Evolutionary conservation across 2,329 filamentous ascomycete genomes (phyloP), one percentile per base, ranked within the genome.

Genomic region (Onygena corvina): DNA sequence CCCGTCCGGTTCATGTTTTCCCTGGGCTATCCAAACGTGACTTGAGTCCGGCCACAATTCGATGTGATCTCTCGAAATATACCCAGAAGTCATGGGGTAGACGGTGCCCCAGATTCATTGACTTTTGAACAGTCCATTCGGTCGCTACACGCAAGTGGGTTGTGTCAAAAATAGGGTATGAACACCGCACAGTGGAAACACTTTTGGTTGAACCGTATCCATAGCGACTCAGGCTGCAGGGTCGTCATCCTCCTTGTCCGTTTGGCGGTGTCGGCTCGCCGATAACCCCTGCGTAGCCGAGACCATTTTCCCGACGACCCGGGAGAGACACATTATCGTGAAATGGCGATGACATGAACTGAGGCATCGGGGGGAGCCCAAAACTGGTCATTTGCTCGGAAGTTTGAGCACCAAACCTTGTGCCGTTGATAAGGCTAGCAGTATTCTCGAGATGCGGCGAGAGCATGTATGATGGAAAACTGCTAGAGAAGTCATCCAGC

Each of bases 181-280:
- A 12, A 23, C 12, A 11, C 8, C 25, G 38, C 38, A 20, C 4
- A 27, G 38, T 8, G 8, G 38, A 27, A 42, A 42, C 2, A 16
- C 12, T 42, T 25, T 14, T 42, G n/a, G 27, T 25, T 12, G 21
- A 23, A 23, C 38, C 9, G 38, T 16, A 16, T 18, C 12, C 4
- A n/a, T 8, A 46, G 44, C 16, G 20, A 46, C 25, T 18, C 44
- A 31, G 27, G 9, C 21, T 11, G 3, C 23, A 11, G 6, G 38
- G 7, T 12, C n/a, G 16, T 71, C 67, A 72, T 47, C 70, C 70
- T 33, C 67, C 67, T 56, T 76, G 72, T 23, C 70, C 69, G 54
- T 68, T 71, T 20, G 69, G 70, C 18, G 72, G 71, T 27, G 69
- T 74, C 50, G 70, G 67, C 23, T 46, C 48, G 4, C 66, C 66